Base-by-base conservation (phyloP, 2,329 filamentous ascomycete species). In the Hymenotorrendiella dingleyae region DNA sequence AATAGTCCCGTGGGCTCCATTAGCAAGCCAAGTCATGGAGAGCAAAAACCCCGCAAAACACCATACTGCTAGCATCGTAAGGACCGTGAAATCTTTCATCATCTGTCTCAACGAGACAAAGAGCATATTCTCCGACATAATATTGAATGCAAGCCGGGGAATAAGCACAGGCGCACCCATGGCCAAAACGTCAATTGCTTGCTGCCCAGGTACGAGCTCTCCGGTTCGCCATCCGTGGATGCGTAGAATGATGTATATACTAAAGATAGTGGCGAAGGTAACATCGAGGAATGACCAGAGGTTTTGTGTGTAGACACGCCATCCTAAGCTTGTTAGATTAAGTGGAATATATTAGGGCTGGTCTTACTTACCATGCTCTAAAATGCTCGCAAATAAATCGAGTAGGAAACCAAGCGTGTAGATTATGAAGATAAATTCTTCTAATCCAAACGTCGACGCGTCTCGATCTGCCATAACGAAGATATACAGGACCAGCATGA, bases 251-350 rank as follows among this genome's bases (percentile, higher is more conserved):
- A 89, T 67, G 61, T 91, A 93, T 12, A 72, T 64, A 54, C 73
- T 68, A 59, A 86, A 93, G 23, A 93, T 82, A 30, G 72, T 55
- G n/a, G 80, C 75, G 56, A 91, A 94, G 4, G 78, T 79, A 35
- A 91, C 80, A 60, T 93, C 87, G 12, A 94, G 73, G 56, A 94
- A 93, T 0, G 86, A 88, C 87, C 87, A 94, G 3, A 94, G 67
- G 54, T 93, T 91, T 61, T 94, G 86, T 0, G 86, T 89, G 57
- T 93, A 90, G 1, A 93, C 86, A 45, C 79, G 77, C 85, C 85
- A 80, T 37, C 76, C 53, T 56, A 14, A 7, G 14, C 9, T 21
- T 21, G 24, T 43, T 36, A 49, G 36, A 28, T 7, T 6, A 32
- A 90, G 66, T 3, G 10, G 7, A 19, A 16, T 27, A 7, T 11